Base-by-base conservation (phyloP, 169 alveolate genomes). In the Eimeria praecox region DNA sequence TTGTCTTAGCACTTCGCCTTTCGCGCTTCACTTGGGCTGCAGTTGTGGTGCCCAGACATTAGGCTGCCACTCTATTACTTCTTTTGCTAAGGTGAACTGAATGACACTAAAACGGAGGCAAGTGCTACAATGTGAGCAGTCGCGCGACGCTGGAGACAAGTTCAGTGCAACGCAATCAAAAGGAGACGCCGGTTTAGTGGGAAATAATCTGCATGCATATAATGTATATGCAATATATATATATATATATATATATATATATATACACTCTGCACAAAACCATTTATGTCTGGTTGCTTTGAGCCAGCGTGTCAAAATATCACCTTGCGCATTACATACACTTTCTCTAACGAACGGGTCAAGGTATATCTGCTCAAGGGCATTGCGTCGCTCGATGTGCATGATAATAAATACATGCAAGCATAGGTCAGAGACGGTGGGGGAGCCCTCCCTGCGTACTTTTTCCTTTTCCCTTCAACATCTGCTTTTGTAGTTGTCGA, bases 401-500 rank as follows among this genome's bases (percentile, higher is more conserved):
- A 69, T 33, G 46, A 30, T 4, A 33, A 69, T 14, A 33, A 33
- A 69, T 8, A 69, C 46, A 69, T 40, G 40, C 78, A 30, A 46
- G 78, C 78, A 69, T 9, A 69, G 33, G 78, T 69, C 78, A 69
- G 46, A 30, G 78, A 10, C 46, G 78, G 46, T 12, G 46, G 78
- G 78, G 46, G 33, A 33, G 42, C 78, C 78, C 56, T n/a, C 92
- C 92, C 22, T 22, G 9, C 27, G 6, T 33, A 9, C 33, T 56
- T 22, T 24, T 56, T 18, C 62, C 92, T 16, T 90, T 90, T 14
- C 96, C 96, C 96, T 92, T 92, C 59, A 54, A 69, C 49, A 92
- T 24, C 75, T 92, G 96, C 35, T 78, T 92, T 40, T 92, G 96
- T 56, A 92, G 49, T 52, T 92, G 92, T 30, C 96, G 96, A 0